These are phyloP conservation scores for Combretum micranthum DNA, from an alignment of 345 rosid genomes.

Conservation along the genomic window DNA sequence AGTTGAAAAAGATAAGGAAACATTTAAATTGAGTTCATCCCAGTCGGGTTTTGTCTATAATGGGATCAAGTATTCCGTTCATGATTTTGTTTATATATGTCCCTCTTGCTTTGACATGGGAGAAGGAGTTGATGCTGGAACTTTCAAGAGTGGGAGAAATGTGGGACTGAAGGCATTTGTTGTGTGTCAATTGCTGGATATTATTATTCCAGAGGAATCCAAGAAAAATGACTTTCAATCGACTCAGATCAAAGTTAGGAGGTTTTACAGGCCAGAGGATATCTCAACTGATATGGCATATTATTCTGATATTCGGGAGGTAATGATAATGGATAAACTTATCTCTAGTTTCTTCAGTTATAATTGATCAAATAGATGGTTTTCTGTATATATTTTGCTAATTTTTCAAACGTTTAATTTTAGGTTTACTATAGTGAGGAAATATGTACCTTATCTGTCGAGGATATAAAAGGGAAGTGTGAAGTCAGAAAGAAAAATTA, in stretches of 20 bases:
- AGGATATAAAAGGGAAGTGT: constrained; percentile 63
- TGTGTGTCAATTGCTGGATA: constrained; percentile 57
- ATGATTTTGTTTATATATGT: constrained; percentile 49
- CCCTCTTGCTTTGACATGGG: constrained; percentile 28
- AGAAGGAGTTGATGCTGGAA: constrained; percentile 15
- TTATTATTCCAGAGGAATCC: constrained; percentile 23
- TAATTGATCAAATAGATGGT: neutral
- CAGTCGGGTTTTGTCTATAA: constrained; percentile 25
- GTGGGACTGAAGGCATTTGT: constrained; percentile 53
- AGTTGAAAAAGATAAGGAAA: constrained; percentile 21
- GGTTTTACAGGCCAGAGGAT: constrained; percentile 71
- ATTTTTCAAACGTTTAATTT: constrained; percentile 11
- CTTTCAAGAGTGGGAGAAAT: constrained; percentile 53
- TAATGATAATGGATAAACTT: constrained; percentile 3
- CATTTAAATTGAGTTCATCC: constrained; percentile 19
- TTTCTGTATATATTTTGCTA: neutral
- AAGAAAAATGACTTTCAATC: constrained; percentile 23
- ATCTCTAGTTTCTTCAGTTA: neutral
- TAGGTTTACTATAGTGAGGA: constrained; percentile 78
- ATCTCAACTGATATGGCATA: constrained; percentile 59
- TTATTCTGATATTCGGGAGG: constrained; percentile 58
- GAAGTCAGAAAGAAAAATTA: constrained; percentile 73
- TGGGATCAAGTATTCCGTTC: constrained; percentile 32
- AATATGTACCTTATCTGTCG: constrained; percentile 24
- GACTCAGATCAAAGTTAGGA: constrained; percentile 34